phyloP scores from a whole-genome alignment of 805 yeast genomes.

The Zygotorulaspora danielsina region DNA sequence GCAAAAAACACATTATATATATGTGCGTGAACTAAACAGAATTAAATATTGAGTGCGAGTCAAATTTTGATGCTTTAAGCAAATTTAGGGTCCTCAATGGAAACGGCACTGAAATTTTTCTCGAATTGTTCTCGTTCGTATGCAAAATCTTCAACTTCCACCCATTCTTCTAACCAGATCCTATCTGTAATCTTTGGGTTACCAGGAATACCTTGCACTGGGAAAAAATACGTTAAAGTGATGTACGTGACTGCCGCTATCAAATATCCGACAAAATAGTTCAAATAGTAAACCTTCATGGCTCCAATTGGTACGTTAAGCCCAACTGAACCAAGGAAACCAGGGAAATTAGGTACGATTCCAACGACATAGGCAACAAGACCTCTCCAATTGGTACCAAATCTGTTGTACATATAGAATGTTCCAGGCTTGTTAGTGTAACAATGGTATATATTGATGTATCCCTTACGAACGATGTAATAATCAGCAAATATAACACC shows the following conservation, averaged over 20 bases:
- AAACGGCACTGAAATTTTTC: slow-evolving; percentile 1
- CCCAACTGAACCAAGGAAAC: slow-evolving; percentile 80
- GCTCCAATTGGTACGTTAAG: slow-evolving; percentile 80
- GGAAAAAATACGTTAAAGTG: slow-evolving; percentile 48
- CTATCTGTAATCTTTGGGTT: slow-evolving; percentile 39
- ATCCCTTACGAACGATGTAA: slow-evolving; percentile 68
- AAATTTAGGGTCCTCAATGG: slow-evolving; percentile 4
- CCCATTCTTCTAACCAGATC: slow-evolving; percentile 56
- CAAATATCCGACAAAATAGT: slow-evolving; percentile 73
- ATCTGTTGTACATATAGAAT: slow-evolving; percentile 54
- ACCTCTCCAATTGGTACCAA: slow-evolving; percentile 83
- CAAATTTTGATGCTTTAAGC: too few relatives aligned
- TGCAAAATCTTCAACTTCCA: slow-evolving; percentile 61
- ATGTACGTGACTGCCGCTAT: slow-evolving; percentile 54
- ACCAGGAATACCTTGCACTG: slow-evolving; percentile 46
- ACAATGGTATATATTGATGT: slow-evolving; percentile 57
- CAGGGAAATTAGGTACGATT: slow-evolving; percentile 77
- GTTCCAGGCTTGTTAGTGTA: slow-evolving; percentile 46
- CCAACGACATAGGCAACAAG: slow-evolving; percentile 76
- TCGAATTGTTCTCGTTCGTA: slow-evolving; percentile 29
- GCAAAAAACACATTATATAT: too few relatives aligned
- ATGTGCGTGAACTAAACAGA: too few relatives aligned
- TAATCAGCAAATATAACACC: slow-evolving; percentile 72
- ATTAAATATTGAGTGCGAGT: too few relatives aligned
- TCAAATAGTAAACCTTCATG: slow-evolving; percentile 62